A percentile compares a stretch with the other conserved stretches of the same genome.
These are phyloP conservation scores for Botrytis medusae DNA, from an alignment of 2,329 filamentous ascomycete species.

Conservation along the genomic window DNA sequence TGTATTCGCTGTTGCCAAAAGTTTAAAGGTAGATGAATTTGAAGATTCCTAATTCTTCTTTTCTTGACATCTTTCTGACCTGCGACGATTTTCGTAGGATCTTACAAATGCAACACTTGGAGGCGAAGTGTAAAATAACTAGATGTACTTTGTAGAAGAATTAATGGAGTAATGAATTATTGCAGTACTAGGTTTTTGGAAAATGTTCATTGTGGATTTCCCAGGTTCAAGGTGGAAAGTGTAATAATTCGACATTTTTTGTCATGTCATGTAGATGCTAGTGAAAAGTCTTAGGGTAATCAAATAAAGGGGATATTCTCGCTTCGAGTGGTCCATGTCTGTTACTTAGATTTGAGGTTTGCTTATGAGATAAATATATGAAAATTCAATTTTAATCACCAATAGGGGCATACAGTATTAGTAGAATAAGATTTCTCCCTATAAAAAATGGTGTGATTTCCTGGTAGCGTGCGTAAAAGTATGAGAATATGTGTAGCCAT, in stretches of 20 bases:
- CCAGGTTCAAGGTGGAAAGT: not conserved
- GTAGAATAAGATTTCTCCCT: too few relatives aligned
- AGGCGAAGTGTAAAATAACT: not conserved
- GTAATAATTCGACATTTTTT: not conserved
- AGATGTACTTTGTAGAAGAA: not conserved
- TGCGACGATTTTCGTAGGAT: not conserved
- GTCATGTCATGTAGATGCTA: not conserved
- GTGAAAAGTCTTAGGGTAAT: not conserved
- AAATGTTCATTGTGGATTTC: too few relatives aligned
- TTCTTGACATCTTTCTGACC: not conserved
- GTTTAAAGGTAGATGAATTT: not conserved
- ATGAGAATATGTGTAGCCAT: not conserved
- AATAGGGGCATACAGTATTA: not conserved
- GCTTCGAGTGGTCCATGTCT: not conserved
- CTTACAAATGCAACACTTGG: too few relatives aligned
- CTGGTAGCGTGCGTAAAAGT: rapidly evolving
- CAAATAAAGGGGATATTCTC: not conserved
- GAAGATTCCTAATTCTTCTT: not conserved
- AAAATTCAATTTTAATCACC: not conserved
- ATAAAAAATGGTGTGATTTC: too few relatives aligned
- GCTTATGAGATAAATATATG: not conserved
- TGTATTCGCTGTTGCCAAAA: not conserved
- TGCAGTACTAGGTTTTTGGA: rapidly evolving
- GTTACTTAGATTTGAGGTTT: too few relatives aligned
- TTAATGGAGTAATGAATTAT: not conserved